Conservation (phyloP, 2,329 filamentous ascomycete genomes). For the Sclerotinia subarctica region DNA sequence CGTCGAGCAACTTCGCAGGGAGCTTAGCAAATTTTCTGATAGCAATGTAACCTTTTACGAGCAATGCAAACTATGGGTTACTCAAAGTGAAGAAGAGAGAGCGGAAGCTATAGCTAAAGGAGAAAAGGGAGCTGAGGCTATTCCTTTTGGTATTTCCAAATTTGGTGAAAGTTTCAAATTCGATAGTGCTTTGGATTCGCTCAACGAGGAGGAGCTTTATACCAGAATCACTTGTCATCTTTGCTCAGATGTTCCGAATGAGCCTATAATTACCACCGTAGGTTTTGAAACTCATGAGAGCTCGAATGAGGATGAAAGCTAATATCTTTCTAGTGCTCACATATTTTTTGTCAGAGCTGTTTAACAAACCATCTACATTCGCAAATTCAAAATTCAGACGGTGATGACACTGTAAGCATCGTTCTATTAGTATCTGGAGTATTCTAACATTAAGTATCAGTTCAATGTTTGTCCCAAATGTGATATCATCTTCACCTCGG, state of each 20-base stretch:
- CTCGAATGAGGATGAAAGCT: background rate
- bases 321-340: slow-evolving; percentile 44
- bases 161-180: slow-evolving; percentile 38
- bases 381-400: slow-evolving; percentile 1
- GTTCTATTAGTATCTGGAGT: too few species aligned
- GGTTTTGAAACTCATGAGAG: background rate
- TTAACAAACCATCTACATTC: slow-evolving; percentile 37
- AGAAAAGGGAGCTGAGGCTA: slow-evolving; percentile 17
- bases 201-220: slow-evolving; percentile 35
- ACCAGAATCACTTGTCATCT: slow-evolving; percentile 41
- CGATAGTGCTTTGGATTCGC: slow-evolving; percentile 35
- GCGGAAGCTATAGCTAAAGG: background rate
- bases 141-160: slow-evolving; percentile 32
- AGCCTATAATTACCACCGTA: slow-evolving; percentile 44
- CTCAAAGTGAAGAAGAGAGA: slow-evolving; percentile 16
- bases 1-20: slow-evolving; percentile 23
- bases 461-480: slow-evolving; percentile 29
- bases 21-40: slow-evolving; percentile 21
- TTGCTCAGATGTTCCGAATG: slow-evolving; percentile 43
- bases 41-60: slow-evolving; percentile 31
- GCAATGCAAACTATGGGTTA: slow-evolving; percentile 34
- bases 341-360: slow-evolving; percentile 54
- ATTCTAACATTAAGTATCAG: background rate
- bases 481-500: slow-evolving; percentile 23
- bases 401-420: background rate